Evolutionary conservation across 768 basidiomycete genomes (phyloP).

Genomic region (Amanita molliuscula): DNA sequence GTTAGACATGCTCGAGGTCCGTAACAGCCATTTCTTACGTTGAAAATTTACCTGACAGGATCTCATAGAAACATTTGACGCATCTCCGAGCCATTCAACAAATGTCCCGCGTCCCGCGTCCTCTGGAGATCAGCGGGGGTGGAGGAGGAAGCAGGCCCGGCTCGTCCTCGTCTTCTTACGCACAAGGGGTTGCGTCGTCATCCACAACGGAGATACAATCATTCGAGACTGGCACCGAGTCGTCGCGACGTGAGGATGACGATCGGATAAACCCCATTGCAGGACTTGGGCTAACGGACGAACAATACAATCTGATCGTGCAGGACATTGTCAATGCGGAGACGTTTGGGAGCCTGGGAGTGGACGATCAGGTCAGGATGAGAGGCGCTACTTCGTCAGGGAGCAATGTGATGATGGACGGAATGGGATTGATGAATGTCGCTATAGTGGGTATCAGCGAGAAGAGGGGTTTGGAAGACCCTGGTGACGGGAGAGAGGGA

Average conservation of each 20-base stretch:
- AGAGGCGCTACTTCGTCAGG: not conserved
- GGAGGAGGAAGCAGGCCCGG: conserved; percentile 20
- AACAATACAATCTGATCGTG: conserved; percentile 76
- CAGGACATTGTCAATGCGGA: conserved; percentile 64
- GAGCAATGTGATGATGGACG: conserved; percentile 6
- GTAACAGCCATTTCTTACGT: not conserved
- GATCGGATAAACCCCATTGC: conserved; percentile 73
- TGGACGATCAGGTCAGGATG: conserved; percentile 4
- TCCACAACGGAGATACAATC: not conserved
- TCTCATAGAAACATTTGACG: conserved; percentile 66
- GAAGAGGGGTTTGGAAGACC: conserved; percentile 9
- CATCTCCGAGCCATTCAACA: conserved; percentile 83
- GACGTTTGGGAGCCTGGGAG: conserved; percentile 19
- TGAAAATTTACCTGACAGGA: not conserved
- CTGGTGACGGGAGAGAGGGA: conserved; percentile 32
- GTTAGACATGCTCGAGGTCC: conserved; percentile 87
- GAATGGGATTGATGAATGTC: conserved; percentile 2
- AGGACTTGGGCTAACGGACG: conserved; percentile 81
- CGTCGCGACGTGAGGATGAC: conserved; percentile 27
- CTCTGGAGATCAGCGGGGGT: conserved; percentile 54
- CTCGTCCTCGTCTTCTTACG: conserved; percentile 8
- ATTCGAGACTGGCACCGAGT: not conserved
- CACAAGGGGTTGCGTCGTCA: not conserved
- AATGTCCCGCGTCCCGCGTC: conserved; percentile 54
- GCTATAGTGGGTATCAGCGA: not conserved